Evolutionary conservation across 495 filamentous ascomycete genomes (phyloP).

Genomic region (Ascobolus immersus): DNA sequence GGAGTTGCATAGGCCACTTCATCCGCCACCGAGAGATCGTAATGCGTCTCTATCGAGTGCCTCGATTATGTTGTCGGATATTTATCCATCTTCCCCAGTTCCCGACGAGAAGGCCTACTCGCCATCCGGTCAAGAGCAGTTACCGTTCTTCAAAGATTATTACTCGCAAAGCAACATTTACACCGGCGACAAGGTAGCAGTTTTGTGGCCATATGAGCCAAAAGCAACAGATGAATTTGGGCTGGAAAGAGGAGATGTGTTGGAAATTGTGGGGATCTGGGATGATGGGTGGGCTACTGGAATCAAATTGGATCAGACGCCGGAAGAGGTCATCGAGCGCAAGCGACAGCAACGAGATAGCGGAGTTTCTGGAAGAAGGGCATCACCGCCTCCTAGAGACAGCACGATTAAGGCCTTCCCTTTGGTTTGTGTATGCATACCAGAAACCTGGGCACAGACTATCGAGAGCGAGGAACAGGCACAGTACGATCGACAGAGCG

Average conservation of each 20-base stretch:
- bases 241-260: slow-evolving; percentile 88
- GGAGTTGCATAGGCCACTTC: slow-evolving; percentile 10
- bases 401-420: slow-evolving; percentile 91
- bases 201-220: slow-evolving; percentile 90
- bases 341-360: slow-evolving; percentile 61
- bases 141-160: slow-evolving; percentile 92
- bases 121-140: too few relatives aligned
- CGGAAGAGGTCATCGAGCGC: slow-evolving; percentile 65
- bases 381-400: slow-evolving; percentile 33
- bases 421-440: slow-evolving; percentile 88
- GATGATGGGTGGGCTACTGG: slow-evolving; percentile 97
- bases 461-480: slow-evolving; percentile 67
- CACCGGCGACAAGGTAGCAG: slow-evolving; percentile 66
- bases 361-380: slow-evolving; percentile 49
- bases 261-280: slow-evolving; percentile 97
- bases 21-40: slow-evolving; percentile 41
- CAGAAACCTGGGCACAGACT: slow-evolving; percentile 91
- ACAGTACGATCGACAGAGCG: too few relatives aligned
- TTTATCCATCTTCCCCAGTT: slow-evolving; percentile 57
- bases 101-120: too few relatives aligned
- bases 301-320: slow-evolving; percentile 50
- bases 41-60: slow-evolving; percentile 76
- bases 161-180: slow-evolving; percentile 94
- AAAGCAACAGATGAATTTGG: slow-evolving; percentile 82
- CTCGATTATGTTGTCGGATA: slow-evolving; percentile 42